A percentile compares a stretch with the other conserved stretches of the same genome.
These are phyloP conservation scores for Miscanthus lutarioriparius DNA, from an alignment of 176 grass and related monocot genomes.

Conservation along the genomic window DNA sequence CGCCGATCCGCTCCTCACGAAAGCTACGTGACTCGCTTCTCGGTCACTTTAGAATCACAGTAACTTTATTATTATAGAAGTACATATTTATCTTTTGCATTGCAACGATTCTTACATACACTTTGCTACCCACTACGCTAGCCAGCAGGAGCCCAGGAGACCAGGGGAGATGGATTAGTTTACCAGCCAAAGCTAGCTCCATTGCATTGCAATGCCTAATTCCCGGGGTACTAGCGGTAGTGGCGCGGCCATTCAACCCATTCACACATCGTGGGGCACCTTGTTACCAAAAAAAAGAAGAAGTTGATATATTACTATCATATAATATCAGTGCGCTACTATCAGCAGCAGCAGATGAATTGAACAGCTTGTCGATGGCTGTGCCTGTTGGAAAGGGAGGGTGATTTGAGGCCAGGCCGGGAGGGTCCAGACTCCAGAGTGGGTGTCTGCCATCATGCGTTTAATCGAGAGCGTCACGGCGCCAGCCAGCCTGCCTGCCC, in stretches of 20 bases:
- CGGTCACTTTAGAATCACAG: too few relatives aligned
- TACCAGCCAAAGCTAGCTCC: background rate
- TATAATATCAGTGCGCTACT: background rate
- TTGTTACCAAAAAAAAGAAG: background rate
- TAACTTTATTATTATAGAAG: too few relatives aligned
- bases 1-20: background rate
- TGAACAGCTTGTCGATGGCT: background rate
- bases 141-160: background rate
- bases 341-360: background rate
- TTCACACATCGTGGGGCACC: background rate
- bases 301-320: background rate
- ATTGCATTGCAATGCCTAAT: background rate
- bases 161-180: background rate
- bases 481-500: background rate
- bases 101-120: too few relatives aligned
- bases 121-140: background rate
- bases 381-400: background rate
- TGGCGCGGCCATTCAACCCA: background rate
- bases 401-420: background rate
- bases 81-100: too few relatives aligned
- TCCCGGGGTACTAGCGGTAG: background rate
- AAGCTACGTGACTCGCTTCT: background rate
- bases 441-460: too few relatives aligned
- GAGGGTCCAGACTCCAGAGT: slow-evolving; percentile 14
- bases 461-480: slow-evolving; percentile 23